Evolutionary conservation across 164 flowering plant genomes (phyloP).

Genomic region (Nymphaea colorata): DNA sequence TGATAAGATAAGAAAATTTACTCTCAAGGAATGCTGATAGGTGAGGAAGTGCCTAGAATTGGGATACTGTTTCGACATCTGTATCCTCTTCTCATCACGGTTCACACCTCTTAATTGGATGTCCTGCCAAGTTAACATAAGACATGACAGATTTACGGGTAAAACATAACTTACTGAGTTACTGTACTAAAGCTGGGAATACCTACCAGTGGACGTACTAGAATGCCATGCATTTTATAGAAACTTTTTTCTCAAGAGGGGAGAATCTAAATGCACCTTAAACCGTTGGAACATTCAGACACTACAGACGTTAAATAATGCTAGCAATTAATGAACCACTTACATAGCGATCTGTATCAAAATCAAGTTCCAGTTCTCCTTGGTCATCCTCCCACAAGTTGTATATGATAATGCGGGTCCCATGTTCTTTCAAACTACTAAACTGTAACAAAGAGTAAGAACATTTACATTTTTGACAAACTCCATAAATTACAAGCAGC

Average conservation of each 20-base stretch:
- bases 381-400: constrained; percentile 96
- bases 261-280: background rate
- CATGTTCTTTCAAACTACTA: constrained; percentile 49
- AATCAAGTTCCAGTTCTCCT: constrained; percentile 80
- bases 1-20: constrained; percentile 11
- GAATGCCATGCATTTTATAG: no score
- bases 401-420: constrained; percentile 80
- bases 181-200: no score
- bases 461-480: no score
- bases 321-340: constrained; percentile 6
- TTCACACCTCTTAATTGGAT: constrained; percentile 94
- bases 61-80: constrained; percentile 64
- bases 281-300: background rate
- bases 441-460: constrained; percentile 29
- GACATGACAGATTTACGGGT: background rate
- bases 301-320: background rate
- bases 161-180: no score
- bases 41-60: constrained; percentile 86
- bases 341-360: constrained; percentile 58
- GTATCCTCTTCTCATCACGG: constrained; percentile 76
- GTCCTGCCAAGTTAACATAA: constrained; percentile 35
- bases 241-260: no score
- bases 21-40: constrained; percentile 91
- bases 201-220: no score
- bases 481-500: background rate